phyloP scores from a whole-genome alignment of 257 asterid species.

The Solanum arcanum region DNA sequence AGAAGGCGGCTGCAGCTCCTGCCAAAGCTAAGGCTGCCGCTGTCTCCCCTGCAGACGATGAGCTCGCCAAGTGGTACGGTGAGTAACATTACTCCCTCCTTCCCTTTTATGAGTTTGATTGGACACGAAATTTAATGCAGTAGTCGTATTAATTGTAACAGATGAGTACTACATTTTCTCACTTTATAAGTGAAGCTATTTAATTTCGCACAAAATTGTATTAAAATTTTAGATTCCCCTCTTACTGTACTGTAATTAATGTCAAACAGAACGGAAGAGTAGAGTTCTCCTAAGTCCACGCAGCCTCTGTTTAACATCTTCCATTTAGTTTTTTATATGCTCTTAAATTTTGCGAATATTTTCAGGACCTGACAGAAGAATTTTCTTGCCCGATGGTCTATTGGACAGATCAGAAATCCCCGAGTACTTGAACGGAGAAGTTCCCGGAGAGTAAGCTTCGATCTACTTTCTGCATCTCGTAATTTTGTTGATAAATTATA shows the following conservation, averaged over 20 bases:
- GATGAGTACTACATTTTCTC: neutral
- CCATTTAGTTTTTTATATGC: neutral
- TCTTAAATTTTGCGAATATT: neutral
- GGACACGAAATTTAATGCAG: neutral
- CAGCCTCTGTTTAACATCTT: neutral
- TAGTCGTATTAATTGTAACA: neutral
- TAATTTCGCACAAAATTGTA: neutral
- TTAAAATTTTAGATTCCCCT: neutral
- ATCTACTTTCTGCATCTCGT: neutral
- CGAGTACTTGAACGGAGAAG: slow-evolving; percentile 88
- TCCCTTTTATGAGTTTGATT: neutral
- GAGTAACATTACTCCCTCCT: slow-evolving; percentile 2
- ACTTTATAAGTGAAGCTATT: neutral
- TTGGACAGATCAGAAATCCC: slow-evolving; percentile 97
- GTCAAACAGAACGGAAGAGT: neutral
- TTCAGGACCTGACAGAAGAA: slow-evolving; percentile 93
- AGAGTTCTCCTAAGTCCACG: neutral
- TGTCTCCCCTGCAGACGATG: slow-evolving; percentile 47
- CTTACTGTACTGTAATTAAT: neutral
- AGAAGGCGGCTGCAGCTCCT: slow-evolving; percentile 49
- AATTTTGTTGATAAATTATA: neutral
- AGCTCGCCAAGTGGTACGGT: slow-evolving; percentile 99
- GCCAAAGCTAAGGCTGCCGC: slow-evolving; percentile 43
- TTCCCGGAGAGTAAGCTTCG: slow-evolving; percentile 79
- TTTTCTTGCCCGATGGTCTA: slow-evolving; percentile 88